Conservation (phyloP, 176 grass and related monocot genomes). For the Typha latifolia region DNA sequence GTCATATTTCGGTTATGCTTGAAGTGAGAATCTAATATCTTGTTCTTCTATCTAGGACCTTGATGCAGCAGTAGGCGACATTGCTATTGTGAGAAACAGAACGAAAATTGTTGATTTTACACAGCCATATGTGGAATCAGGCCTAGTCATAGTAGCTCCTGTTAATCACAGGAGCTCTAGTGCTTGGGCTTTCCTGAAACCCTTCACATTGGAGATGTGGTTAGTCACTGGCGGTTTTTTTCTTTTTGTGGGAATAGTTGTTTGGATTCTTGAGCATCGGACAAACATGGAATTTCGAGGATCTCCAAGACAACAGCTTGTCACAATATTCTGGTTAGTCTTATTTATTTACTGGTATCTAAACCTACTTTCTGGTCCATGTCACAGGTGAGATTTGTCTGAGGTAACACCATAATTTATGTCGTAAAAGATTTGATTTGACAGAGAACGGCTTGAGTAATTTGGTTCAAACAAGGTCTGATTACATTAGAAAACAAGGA, state of each 20-base stretch:
- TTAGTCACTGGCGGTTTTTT: slow-evolving; percentile 62
- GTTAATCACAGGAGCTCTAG: slow-evolving; percentile 36
- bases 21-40: neutral
- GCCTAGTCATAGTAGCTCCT: slow-evolving; percentile 61
- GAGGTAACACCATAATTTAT: too few relatives aligned
- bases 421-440: too few relatives aligned
- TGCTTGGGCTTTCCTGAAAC: slow-evolving; percentile 76
- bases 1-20: neutral
- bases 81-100: slow-evolving; percentile 75
- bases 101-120: slow-evolving; percentile 63
- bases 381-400: too few relatives aligned
- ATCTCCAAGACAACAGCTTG: slow-evolving; percentile 39
- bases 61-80: slow-evolving; percentile 78
- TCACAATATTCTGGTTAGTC: slow-evolving; percentile 63
- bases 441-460: too few relatives aligned
- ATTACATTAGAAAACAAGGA: too few relatives aligned
- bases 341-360: neutral
- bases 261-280: slow-evolving; percentile 84
- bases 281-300: slow-evolving; percentile 74
- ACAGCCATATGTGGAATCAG: slow-evolving; percentile 60
- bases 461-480: too few relatives aligned
- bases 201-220: slow-evolving; percentile 82
- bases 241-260: slow-evolving; percentile 61
- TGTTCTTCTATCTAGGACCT: slow-evolving; percentile 28
- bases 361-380: too few relatives aligned